Percentiles rank a stretch among this genome's conserved stretches.
These are phyloP conservation scores for Tephrocybe sp. DNA, from an alignment of 768 basidiomycete species.

Conservation along the genomic window DNA sequence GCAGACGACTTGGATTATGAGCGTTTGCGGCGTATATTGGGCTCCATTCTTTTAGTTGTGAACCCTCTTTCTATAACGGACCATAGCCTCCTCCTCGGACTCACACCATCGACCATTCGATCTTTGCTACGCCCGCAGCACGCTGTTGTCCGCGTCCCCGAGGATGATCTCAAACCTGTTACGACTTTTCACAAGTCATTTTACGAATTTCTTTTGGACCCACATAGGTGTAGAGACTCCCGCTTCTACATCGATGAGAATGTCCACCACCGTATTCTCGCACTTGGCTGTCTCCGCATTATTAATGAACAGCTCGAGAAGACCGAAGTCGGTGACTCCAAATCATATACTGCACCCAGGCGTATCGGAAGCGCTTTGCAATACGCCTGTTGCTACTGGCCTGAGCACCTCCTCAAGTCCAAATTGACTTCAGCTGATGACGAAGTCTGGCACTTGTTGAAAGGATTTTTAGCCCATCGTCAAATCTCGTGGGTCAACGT, in stretches of 20 bases:
- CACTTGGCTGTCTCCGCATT: background rate
- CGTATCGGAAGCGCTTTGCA: slow-evolving; percentile 4
- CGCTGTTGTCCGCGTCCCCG: background rate
- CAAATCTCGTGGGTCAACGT: too few species aligned
- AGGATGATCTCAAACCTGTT: background rate
- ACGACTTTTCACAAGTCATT: slow-evolving; percentile 7
- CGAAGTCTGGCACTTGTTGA: too few species aligned
- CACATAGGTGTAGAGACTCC: too few species aligned
- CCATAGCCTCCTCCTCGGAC: background rate
- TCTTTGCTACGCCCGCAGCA: background rate
- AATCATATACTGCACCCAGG: background rate
- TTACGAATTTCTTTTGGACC: background rate
- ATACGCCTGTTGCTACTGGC: slow-evolving; percentile 18
- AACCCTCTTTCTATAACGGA: background rate
- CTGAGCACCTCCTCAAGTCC: too few species aligned
- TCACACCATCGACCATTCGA: background rate
- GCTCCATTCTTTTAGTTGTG: background rate
- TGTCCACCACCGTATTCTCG: background rate
- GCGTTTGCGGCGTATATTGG: background rate
- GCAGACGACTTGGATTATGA: background rate
- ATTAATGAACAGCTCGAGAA: too few species aligned
- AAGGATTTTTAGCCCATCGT: too few species aligned
- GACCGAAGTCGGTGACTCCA: too few species aligned
- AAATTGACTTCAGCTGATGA: too few species aligned
- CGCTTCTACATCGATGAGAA: background rate